Evolutionary conservation across 768 basidiomycete genomes (phyloP), one percentile per base, ranked within the genome.

Genomic region (Porpolomopsis calyptriformis): DNA sequence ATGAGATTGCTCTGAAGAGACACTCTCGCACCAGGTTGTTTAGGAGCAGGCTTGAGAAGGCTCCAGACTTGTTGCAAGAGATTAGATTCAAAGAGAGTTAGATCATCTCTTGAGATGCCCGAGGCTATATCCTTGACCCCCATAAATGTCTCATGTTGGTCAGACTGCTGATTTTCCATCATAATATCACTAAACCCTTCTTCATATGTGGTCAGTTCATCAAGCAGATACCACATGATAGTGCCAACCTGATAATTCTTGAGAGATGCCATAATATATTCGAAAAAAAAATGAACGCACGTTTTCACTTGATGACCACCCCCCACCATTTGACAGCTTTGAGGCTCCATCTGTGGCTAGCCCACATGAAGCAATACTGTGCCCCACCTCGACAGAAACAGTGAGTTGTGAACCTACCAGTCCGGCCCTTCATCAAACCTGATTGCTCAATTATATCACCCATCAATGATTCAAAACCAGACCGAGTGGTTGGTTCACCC

Each of bases 271-370:
- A 16, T 12, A 12, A 20, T 11, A 40, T 40, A 11, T 12, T 40
- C 12, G 19, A 40, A 20, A 24, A 6, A 4, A 26, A 3, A 29
- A 6, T 6, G 19, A 18, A 48, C 51, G 40, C 26, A 53, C 55
- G 29, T 55, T 49, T 36, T 58, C 55, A 40, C 45, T 50, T 29
- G 53, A 51, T 0, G 52, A 57, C 60, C 59, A 59, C 14, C 12
- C 59, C 59, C 59, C 59, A 59, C 59, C 59, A 60, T 20, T 54
- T 59, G 6, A 58, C 54, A 1, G 51, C 53, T 27, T 58, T 56
- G 27, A 61, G 34, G 38, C 55, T 60, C 60, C 60, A 61, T 16
- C 52, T 52, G 5, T 53, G 47, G 14, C 52, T 52, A 19, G 55
- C 60, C 51, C 52, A 63, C 49, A 60, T 53, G 40, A 60, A 59